Conservation (phyloP, 148 eudicot species). For the Heliosperma pusillum region DNA sequence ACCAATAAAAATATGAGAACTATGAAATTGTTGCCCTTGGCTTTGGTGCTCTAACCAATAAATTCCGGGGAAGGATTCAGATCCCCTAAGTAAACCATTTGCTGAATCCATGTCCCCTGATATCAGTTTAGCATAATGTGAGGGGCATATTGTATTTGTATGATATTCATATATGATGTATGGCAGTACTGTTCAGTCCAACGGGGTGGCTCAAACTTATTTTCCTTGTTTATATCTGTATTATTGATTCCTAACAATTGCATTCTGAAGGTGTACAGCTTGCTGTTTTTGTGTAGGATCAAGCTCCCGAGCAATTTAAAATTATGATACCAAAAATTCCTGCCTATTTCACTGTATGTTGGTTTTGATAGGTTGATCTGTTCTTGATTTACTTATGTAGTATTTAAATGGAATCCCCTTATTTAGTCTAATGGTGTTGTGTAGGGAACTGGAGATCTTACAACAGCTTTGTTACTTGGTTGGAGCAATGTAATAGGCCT, state of each 20-base stretch:
- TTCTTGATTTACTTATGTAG: not conserved
- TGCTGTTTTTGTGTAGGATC: slow-evolving; percentile 43
- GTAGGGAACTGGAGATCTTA: slow-evolving; percentile 96
- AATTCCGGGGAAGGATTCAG: not conserved
- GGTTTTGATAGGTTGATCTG: not conserved
- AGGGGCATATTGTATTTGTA: not conserved
- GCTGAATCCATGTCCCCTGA: not conserved
- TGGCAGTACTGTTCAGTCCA: not conserved
- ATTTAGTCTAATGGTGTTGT: slow-evolving; percentile 18
- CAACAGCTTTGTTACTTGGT: slow-evolving; percentile 85
- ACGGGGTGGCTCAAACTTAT: not conserved
- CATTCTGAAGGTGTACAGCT: not conserved
- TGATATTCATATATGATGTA: not conserved
- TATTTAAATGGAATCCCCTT: slow-evolving; percentile 6
- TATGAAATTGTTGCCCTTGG: not conserved
- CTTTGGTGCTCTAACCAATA: not conserved
- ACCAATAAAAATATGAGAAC: too few species aligned
- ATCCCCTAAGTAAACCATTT: not conserved
- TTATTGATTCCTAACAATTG: not conserved
- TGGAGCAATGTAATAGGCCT: slow-evolving; percentile 84
- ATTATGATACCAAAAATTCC: slow-evolving; percentile 88
- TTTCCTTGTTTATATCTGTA: not conserved
- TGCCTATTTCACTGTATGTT: slow-evolving; percentile 87
- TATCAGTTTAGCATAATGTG: not conserved
- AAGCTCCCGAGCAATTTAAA: slow-evolving; percentile 79